Base-by-base conservation (phyloP, 192 early-diverging fungal species). In the Thamnidium elegans region DNA sequence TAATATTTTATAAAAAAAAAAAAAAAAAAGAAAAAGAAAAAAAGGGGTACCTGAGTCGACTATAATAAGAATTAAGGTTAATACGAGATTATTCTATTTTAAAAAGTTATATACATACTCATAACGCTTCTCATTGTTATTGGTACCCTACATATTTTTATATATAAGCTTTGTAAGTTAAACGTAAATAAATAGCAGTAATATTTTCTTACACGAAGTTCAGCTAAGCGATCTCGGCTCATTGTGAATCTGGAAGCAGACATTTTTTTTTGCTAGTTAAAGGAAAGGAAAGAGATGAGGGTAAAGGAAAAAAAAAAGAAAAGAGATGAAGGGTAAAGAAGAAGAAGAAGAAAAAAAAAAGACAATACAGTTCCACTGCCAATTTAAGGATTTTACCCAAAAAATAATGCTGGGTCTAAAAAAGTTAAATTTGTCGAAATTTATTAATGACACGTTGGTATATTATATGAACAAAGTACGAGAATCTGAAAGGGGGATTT, bases 141-240 rank as follows among this genome's bases (percentile, higher is more conserved):
- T 58, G 19, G 59, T 32, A 61, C 71, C 71, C 71, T 72, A 53
- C 7, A 11, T 48, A 8, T 6, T 53, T 39, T 39, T 39, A 26
- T 26, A 26, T 26, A 26, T 26, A 26, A 26, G 26, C 26, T 26
- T 26, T 26, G 26, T 26, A 26, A 26, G 26, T 26, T 26, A 26
- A 26, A 26, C 26, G 26, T 26, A 26, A 26, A 26, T 26, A 26
- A 26, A 26, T 26, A 26, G 3, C 26, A 26, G 26, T 26, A 26
- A 26, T 26, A 11, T 20, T 43, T 11, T 36, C 62, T 52, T 55
- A 74, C 72, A 13, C 67, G 62, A 23, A 74, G 54, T 58, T 74
- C 72, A 36, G 72, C 72, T 31, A 74, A 51, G 21, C 72, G 62
- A 55, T 74, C 72, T 58, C 72, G 50, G 45, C 67, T 69, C 72